phyloP scores from a whole-genome alignment of 306 rosid genomes.

The Dryas drummondii region DNA sequence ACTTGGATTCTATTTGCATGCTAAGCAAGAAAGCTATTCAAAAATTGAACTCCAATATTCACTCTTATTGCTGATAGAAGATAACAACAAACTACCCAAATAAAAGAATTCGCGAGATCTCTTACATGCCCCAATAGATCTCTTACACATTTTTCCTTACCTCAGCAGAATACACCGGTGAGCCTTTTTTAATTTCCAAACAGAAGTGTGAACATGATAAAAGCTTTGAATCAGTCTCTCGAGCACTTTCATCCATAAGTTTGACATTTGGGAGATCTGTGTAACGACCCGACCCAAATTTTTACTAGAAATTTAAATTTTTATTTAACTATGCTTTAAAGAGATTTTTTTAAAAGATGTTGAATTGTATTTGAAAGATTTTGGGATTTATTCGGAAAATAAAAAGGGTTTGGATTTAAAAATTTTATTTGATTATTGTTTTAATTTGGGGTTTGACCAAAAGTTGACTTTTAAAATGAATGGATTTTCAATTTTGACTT shows the following conservation, averaged over 20 bases:
- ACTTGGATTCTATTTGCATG: slow-evolving; percentile 84
- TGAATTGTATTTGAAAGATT: too few relatives aligned
- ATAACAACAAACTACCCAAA: neutral
- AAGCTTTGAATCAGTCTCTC: slow-evolving; percentile 38
- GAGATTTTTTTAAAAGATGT: too few relatives aligned
- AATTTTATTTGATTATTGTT: too few relatives aligned
- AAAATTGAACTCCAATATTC: slow-evolving; percentile 26
- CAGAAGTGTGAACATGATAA: slow-evolving; percentile 61
- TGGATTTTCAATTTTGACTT: too few relatives aligned
- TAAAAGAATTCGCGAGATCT: neutral
- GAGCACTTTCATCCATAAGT: slow-evolving; percentile 35
- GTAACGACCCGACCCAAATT: too few relatives aligned
- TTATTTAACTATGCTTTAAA: too few relatives aligned
- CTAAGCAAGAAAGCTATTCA: slow-evolving; percentile 55
- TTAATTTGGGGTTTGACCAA: too few relatives aligned
- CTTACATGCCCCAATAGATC: slow-evolving; percentile 9
- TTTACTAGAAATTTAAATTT: too few relatives aligned
- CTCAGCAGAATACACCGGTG: slow-evolving; percentile 47
- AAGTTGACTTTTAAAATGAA: too few relatives aligned
- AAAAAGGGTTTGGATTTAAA: too few relatives aligned
- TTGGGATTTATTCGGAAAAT: too few relatives aligned
- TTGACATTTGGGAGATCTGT: slow-evolving; percentile 45
- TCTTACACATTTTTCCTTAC: slow-evolving; percentile 38
- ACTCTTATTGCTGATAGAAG: slow-evolving; percentile 21
- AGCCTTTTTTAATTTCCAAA: slow-evolving; percentile 33